Conservation (phyloP, 441 rosid genomes). For the Arabidopsis lyrata region DNA sequence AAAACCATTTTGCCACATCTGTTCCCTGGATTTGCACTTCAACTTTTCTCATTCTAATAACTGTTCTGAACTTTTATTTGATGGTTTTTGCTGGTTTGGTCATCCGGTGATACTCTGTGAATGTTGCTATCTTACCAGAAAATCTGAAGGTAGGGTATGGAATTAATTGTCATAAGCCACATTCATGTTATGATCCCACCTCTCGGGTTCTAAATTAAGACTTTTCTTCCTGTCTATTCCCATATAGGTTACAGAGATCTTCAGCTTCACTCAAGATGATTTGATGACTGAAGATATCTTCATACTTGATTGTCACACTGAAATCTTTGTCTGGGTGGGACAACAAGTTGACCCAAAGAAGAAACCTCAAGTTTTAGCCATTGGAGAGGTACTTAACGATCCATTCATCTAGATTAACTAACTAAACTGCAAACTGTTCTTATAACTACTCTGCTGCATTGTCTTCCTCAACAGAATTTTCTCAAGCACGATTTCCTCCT, state of each 20-base stretch:
- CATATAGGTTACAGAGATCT: slow-evolving; percentile 81
- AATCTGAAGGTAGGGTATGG: slow-evolving; percentile 67
- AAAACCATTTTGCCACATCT: slow-evolving; percentile 30
- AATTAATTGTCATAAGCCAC: slow-evolving; percentile 14
- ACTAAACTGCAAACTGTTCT: slow-evolving; percentile 15
- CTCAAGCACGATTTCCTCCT: slow-evolving; percentile 79
- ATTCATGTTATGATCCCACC: slow-evolving; percentile 17
- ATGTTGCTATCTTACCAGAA: slow-evolving; percentile 56
- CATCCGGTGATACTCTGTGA: slow-evolving; percentile 41
- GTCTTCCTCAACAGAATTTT: slow-evolving; percentile 66
- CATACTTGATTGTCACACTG: slow-evolving; percentile 86
- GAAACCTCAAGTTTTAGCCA: slow-evolving; percentile 64
- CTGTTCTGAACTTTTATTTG: slow-evolving; percentile 5
- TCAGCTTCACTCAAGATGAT: slow-evolving; percentile 90
- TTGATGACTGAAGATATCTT: slow-evolving; percentile 96
- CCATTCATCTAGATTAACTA: slow-evolving; percentile 19
- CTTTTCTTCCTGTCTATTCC: slow-evolving; percentile 12
- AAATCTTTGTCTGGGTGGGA: slow-evolving; percentile 96
- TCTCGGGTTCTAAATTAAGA: slow-evolving; percentile 15
- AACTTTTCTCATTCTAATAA: slow-evolving; percentile 25
- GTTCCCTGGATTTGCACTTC: slow-evolving; percentile 2
- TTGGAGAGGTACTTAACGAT: slow-evolving; percentile 73
- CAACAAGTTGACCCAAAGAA: slow-evolving; percentile 82
- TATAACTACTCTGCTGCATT: slow-evolving; percentile 27
- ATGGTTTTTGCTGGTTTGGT: slow-evolving; percentile 30